Evolutionary conservation across 1,139 yeast species (phyloP).

Genomic region (Candida sojae): DNA sequence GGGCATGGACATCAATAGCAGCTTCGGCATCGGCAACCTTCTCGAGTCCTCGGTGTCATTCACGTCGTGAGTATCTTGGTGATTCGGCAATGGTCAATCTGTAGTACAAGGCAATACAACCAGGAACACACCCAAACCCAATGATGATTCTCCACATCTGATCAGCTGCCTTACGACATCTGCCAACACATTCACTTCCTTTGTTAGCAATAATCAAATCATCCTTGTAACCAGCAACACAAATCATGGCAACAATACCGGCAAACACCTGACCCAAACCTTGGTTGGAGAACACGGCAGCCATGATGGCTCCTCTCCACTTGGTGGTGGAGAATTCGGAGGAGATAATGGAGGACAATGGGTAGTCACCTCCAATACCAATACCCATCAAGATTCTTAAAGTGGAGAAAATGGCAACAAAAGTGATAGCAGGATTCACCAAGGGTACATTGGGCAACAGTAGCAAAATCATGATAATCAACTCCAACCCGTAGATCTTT

Average conservation of each 20-base stretch:
- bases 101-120: conserved; percentile 76
- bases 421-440: conserved; percentile 72
- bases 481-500: conserved; percentile 82
- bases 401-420: conserved; percentile 71
- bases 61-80: conserved; percentile 83
- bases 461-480: conserved; percentile 82
- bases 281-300: conserved; percentile 90
- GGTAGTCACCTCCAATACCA: conserved; percentile 99
- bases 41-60: conserved; percentile 51
- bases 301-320: conserved; percentile 97
- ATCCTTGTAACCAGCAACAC: conserved; percentile 71
- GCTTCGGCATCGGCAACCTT: conserved; percentile 63
- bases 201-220: conserved; percentile 51
- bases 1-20: conserved; percentile 49
- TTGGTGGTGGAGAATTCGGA: conserved; percentile 88
- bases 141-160: conserved; percentile 91
- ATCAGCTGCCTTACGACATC: conserved; percentile 75
- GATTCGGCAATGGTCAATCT: conserved; percentile 94
- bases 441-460: conserved; percentile 70
- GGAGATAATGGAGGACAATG: conserved; percentile 89
- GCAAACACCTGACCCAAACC: conserved; percentile 91
- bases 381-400: conserved; percentile 87
- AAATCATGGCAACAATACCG: conserved; percentile 74
- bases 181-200: conserved; percentile 60
- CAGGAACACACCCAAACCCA: conserved; percentile 91